Base-by-base conservation (phyloP, 192 early-diverging fungal genomes). In the Spizellomyces punctatus region DNA sequence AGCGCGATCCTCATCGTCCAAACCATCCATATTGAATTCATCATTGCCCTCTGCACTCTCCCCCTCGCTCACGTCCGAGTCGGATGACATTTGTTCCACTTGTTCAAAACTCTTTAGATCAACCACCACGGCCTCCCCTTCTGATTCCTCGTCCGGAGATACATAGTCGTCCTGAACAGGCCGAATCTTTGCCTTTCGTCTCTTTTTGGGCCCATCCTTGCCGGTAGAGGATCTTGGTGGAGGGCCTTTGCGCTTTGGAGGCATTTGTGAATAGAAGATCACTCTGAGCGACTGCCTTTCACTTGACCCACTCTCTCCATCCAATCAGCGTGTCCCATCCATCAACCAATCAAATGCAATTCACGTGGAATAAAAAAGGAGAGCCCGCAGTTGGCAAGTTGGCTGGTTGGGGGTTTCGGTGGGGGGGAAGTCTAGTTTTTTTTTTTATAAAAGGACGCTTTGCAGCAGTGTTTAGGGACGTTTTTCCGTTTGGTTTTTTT, bases 1-100 rank as follows among this genome's bases (percentile, higher is more conserved):
- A n/a, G 77, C 79, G 48, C 72, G 79, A 50, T 75, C 67, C 1
- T 46, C 57, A 56, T 79, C 64, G 2, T 64, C 73, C 41, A 68
- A 48, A n/a, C 63, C 77, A 43, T 60, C 77, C 21, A 74, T 81
- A 22, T 78, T 80, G 54, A 81, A 67, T 16, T 81, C 84, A 49
- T 77, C 74, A 22, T 73, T 74, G 22, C 21, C 70, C 52, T 64
- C 58, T 43, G 72, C 74, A 8, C 85, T 83, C 16, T 56, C 73
- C 16, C 79, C 83, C 5, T 87, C 50, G 17, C 50, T 54, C 50
- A 36, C 1, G 27, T 54, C 50, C 50, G 14, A 12, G 14, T 54
- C 50, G 12, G 50, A 54, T 54, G 14, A 12, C 12, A n/a, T 54
- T 19, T 54, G 14, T 19, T n/a, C 14, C 50, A 19, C 12, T n/a